Conservation (phyloP, 2,329 filamentous ascomycete species). For the Alternaria solani region DNA sequence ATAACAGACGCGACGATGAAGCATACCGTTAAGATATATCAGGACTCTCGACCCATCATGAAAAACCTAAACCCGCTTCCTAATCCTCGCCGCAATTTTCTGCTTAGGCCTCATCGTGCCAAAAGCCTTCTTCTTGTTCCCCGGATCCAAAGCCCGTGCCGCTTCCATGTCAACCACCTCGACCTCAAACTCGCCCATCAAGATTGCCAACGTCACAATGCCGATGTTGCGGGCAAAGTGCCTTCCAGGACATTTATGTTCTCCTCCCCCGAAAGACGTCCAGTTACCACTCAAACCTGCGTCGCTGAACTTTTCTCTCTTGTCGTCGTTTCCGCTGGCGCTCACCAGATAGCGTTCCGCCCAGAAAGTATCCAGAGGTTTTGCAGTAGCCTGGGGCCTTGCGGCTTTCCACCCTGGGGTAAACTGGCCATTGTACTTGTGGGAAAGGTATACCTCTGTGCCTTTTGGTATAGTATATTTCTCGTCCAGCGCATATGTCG, state of each 20-base stretch:
- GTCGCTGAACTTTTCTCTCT: conserved; percentile 22
- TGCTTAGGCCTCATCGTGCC: conserved; percentile 14
- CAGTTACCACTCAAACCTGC: conserved; percentile 22
- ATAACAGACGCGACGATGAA: neutral
- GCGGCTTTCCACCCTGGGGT: conserved; percentile 8
- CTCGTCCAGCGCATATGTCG: conserved; percentile 18
- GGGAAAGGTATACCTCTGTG: conserved; percentile 19
- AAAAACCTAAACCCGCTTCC: neutral
- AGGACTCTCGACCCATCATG: neutral
- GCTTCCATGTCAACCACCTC: conserved; percentile 5
- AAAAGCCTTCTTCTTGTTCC: conserved; percentile 6
- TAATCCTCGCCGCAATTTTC: conserved; percentile 13
- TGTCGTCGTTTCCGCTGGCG: neutral
- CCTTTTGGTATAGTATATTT: conserved; percentile 21
- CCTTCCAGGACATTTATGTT: conserved; percentile 27
- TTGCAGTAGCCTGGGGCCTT: neutral
- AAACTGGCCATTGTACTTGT: conserved; percentile 16
- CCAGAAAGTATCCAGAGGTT: conserved; percentile 23
- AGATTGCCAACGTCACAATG: conserved; percentile 15
- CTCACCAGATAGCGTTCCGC: conserved; percentile 20
- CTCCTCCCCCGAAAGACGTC: conserved; percentile 28
- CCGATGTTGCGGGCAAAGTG: conserved; percentile 28
- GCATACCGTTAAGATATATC: neutral
- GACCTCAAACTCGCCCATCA: conserved; percentile 16
- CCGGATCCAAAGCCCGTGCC: neutral